Evolutionary conservation across 768 basidiomycete genomes (phyloP).

Genomic region (Agaricus subrufescens): DNA sequence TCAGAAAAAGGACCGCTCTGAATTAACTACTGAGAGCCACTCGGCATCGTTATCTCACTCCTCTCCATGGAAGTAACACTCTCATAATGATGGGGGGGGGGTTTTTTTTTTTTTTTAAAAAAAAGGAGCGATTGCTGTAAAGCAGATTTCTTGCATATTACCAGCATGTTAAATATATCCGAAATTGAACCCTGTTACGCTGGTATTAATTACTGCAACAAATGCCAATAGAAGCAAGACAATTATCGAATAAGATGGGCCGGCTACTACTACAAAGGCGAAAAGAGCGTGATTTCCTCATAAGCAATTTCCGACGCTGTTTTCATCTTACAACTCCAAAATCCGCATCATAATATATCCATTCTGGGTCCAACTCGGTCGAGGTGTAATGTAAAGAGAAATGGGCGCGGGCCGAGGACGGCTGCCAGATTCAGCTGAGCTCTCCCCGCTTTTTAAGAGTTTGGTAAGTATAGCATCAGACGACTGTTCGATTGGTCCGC

Average conservation of each 20-base stretch:
- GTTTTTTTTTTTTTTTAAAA: too few relatives aligned
- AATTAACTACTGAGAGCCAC: not conserved
- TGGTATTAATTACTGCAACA: too few relatives aligned
- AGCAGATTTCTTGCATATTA: too few relatives aligned
- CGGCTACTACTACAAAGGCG: not conserved
- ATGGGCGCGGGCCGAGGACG: conserved; percentile 6
- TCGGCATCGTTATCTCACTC: not conserved
- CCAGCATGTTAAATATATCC: too few relatives aligned
- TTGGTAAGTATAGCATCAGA: conserved; percentile 1
- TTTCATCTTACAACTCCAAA: conserved; percentile 7
- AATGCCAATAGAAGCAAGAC: not conserved
- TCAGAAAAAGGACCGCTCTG: not conserved
- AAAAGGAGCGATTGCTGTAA: too few relatives aligned
- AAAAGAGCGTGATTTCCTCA: conserved; percentile 7
- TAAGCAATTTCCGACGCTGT: conserved; percentile 9
- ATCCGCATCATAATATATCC: conserved; percentile 25
- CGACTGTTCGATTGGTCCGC: conserved; percentile 15
- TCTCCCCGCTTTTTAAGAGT: conserved; percentile 3
- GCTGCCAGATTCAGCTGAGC: conserved; percentile 6
- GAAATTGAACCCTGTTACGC: too few relatives aligned
- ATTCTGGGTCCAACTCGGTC: conserved; percentile 18
- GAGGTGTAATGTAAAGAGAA: conserved; percentile 3
- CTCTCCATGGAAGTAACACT: too few relatives aligned
- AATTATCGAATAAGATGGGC: not conserved
- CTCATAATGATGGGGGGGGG: too few relatives aligned